Evolutionary conservation across 1,284 basidiomycete genomes (phyloP).

Genomic region (Boletus semigastroideus): DNA sequence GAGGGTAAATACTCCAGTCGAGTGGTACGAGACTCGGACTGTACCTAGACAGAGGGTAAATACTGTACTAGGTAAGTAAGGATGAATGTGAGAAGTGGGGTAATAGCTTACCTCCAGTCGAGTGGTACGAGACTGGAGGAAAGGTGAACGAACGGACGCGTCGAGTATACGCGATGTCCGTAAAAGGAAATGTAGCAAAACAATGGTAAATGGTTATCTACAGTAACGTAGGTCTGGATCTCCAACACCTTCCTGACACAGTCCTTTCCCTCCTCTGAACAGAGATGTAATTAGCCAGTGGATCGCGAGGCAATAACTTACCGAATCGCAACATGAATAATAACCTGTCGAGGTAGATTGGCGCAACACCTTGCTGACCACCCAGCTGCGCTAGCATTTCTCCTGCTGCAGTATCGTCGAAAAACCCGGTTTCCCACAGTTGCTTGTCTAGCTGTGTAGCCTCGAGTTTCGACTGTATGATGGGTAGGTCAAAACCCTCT

Average conservation of each 20-base stretch:
- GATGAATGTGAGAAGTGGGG: no score
- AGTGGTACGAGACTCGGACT: no score
- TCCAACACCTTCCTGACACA: slow-evolving; percentile 15
- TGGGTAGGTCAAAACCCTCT: slow-evolving; percentile 26
- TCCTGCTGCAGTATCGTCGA: slow-evolving; percentile 22
- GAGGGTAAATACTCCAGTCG: no score
- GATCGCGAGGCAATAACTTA: not conserved
- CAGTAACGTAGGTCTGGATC: no score
- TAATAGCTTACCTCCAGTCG: no score
- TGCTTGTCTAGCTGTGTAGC: not conserved
- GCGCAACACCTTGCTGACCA: slow-evolving; percentile 13
- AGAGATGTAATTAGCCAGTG: not conserved
- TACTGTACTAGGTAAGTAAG: no score
- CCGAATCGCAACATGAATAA: slow-evolving; percentile 30
- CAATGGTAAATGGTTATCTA: no score
- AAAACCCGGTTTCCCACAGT: slow-evolving; percentile 28
- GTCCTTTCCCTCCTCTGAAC: slow-evolving; percentile 25
- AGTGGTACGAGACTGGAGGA: no score
- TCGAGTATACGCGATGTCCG: no score
- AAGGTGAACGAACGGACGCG: no score
- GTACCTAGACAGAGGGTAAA: no score
- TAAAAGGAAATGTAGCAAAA: no score
- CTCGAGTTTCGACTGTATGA: slow-evolving; percentile 6
- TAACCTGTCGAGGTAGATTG: slow-evolving; percentile 26
- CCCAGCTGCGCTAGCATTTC: slow-evolving; percentile 14